Base-by-base conservation (phyloP, 306 rosid species). In the Notholithocarpus densiflorus region DNA sequence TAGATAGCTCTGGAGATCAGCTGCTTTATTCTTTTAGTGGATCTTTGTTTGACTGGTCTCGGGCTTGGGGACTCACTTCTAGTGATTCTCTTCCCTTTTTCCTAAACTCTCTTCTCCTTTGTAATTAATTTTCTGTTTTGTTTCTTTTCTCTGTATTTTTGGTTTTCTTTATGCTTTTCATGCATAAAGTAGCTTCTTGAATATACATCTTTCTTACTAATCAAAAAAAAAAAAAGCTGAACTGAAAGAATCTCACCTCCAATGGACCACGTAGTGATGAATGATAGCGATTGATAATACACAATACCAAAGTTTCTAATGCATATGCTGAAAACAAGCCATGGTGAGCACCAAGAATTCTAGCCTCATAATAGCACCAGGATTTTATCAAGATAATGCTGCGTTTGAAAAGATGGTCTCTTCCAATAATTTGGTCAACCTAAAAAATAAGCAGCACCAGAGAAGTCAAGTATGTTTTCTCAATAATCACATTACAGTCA, bases 331-430 rank as follows among this genome's bases (percentile, higher is more conserved):
- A 87, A 32, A 92, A 26, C 82, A 92, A 64, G 75, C 94, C 93
- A 82, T 84, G 82, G 66, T 78, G 88, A 80, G 91, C 87, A 59
- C 93, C 97, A 27, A 92, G 93, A 79, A 87, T 84, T 73, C 93
- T 88, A 79, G 94, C 89, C 83, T 92, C 94, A 79, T 92, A 88
- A 78, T 87, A 92, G 88, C 90, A 88, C 97, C 97, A 92, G 6
- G 97, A 86, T 83, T 90, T 92, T 81, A 89, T 65, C 82, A 92
- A 84, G 86, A 92, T 74, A 72, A 87, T 78, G 76, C 91, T 87
- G 72, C 87, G 86, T 34, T 92, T 92, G 69, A 90, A 87, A 64
- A 90, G 82, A 77, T 92, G 97, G 77, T 92, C 81, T 81, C 61
- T 88, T 76, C 93, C 93, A 29, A 81, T 74, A 68, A 87, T 76